Evolutionary conservation across 1,284 basidiomycete genomes (phyloP).

Genomic region (Waitea zeae): DNA sequence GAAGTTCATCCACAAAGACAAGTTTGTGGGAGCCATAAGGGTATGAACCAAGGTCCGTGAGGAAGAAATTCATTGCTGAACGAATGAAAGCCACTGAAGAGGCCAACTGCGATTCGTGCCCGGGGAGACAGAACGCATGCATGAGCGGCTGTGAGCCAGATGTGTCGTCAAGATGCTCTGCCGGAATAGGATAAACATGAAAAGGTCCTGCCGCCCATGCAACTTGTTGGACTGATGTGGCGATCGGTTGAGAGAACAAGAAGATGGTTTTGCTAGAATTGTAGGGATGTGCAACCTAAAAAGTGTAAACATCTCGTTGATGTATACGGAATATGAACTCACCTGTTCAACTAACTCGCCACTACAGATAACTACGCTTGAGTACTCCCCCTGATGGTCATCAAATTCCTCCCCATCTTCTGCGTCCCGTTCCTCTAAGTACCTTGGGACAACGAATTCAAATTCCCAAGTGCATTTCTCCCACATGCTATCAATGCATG

Average conservation of each 20-base stretch:
- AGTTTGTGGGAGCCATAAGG: slow-evolving; percentile 92
- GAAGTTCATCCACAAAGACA: slow-evolving; percentile 88
- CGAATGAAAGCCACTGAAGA: slow-evolving; percentile 67
- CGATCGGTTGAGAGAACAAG: slow-evolving; percentile 76
- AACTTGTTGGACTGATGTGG: slow-evolving; percentile 91
- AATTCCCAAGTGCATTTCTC: slow-evolving; percentile 98
- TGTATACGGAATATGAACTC: slow-evolving; percentile 11
- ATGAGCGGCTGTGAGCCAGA: slow-evolving; percentile 69
- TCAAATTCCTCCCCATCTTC: slow-evolving; percentile 37
- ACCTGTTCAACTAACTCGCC: slow-evolving; percentile 92
- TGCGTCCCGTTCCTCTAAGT: slow-evolving; percentile 50
- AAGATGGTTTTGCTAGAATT: slow-evolving; percentile 93
- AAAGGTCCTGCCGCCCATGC: slow-evolving; percentile 95
- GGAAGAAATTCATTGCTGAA: slow-evolving; percentile 84
- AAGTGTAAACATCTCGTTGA: slow-evolving; percentile 2
- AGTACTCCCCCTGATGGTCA: slow-evolving; percentile 36
- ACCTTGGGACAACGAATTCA: slow-evolving; percentile 86
- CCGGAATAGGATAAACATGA: slow-evolving; percentile 57
- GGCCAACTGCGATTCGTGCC: slow-evolving; percentile 55
- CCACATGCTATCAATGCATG: slow-evolving; percentile 91
- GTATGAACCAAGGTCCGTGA: slow-evolving; percentile 88
- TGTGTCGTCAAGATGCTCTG: slow-evolving; percentile 41
- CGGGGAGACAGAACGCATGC: slow-evolving; percentile 87
- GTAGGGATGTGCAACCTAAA: slow-evolving; percentile 81
- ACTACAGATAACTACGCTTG: slow-evolving; percentile 81